phyloP scores from a whole-genome alignment of 805 yeast genomes.

The Ogataea philodendri region DNA sequence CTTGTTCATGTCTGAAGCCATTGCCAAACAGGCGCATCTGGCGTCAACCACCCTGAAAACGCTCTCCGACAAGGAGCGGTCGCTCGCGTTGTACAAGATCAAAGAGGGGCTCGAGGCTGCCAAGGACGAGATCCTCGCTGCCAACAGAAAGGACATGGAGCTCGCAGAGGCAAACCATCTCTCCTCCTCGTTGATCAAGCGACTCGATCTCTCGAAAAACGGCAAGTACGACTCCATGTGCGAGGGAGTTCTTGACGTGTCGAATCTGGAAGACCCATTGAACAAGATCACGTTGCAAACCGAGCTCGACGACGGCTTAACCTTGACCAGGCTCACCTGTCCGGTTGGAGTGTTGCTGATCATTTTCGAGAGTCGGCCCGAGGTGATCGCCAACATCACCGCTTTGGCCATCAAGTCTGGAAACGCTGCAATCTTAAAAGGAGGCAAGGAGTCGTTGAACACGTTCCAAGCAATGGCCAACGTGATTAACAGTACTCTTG shows the following conservation, averaged over 20 bases:
- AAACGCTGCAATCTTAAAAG: constrained; percentile 93
- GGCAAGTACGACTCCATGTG: constrained; percentile 93
- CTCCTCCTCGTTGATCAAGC: constrained; percentile 69
- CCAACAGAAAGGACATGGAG: constrained; percentile 73
- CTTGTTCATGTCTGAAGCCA: constrained; percentile 56
- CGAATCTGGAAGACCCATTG: constrained; percentile 84
- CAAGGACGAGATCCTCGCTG: constrained; percentile 63
- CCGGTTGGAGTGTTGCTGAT: constrained; percentile 94
- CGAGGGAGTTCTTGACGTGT: constrained; percentile 91
- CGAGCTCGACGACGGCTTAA: constrained; percentile 86
- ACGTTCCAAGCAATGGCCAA: constrained; percentile 82
- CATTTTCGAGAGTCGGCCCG: constrained; percentile 96
- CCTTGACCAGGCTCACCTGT: constrained; percentile 77
- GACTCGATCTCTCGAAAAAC: constrained; percentile 76
- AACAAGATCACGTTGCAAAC: constrained; percentile 84
- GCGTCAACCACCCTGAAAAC: constrained; percentile 86
- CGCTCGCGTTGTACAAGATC: constrained; percentile 66
- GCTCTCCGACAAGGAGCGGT: constrained; percentile 67
- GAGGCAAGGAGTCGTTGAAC: constrained; percentile 89
- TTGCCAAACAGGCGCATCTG: constrained; percentile 77
- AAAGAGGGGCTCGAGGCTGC: constrained; percentile 62
- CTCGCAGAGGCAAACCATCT: constrained; percentile 62
- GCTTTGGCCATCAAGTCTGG: constrained; percentile 96
- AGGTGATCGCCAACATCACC: constrained; percentile 95
- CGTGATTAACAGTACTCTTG: constrained; percentile 60